Evolutionary conservation across 2,329 filamentous ascomycete genomes (phyloP).

Genomic region (Botrytis elliptica): DNA sequence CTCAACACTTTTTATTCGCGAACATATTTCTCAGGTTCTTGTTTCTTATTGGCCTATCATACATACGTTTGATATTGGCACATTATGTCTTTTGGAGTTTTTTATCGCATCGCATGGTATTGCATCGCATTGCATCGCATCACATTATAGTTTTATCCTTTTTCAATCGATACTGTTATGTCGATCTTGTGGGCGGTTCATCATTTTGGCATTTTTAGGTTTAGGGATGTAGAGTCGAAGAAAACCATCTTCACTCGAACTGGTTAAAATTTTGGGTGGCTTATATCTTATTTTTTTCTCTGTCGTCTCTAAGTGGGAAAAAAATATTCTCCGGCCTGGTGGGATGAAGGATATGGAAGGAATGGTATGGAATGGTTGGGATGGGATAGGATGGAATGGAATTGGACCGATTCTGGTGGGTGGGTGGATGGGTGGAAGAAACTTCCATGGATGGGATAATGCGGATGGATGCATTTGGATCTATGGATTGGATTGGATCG

Average conservation of each 20-base stretch:
- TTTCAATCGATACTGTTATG: background rate
- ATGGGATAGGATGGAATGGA: background rate
- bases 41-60: background rate
- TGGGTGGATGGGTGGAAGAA: background rate
- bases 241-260: background rate
- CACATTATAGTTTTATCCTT: background rate
- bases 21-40: background rate
- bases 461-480: background rate
- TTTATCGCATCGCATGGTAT: background rate
- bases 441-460: conserved; percentile 1
- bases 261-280: background rate
- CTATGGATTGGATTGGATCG: background rate
- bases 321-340: background rate
- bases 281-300: background rate
- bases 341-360: background rate
- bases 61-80: background rate
- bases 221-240: too few species aligned
- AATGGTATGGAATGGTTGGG: background rate
- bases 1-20: background rate
- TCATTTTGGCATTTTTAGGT: background rate
- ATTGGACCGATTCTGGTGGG: background rate
- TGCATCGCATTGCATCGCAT: background rate
- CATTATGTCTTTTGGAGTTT: background rate
- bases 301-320: background rate
- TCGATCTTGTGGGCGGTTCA: background rate